Base-by-base conservation (phyloP, 2,329 filamentous ascomycete genomes). In the Dichotomopilus funicola region DNA sequence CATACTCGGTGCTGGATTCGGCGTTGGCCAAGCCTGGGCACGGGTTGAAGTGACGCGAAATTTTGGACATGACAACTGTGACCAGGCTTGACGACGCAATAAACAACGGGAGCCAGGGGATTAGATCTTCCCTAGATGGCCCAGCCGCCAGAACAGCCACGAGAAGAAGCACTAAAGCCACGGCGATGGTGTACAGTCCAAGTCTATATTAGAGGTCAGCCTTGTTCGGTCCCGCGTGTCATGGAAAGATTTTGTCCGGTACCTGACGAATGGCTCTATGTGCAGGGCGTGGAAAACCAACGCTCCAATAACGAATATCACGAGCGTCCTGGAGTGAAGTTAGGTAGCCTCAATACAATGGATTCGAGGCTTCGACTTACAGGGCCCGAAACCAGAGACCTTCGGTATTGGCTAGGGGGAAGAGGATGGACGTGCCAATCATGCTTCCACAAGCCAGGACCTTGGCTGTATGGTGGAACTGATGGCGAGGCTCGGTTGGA, bases 81-180 rank as follows among this genome's bases (percentile, higher is more conserved):
- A 50, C 19, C 11, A 64, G 47, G 53, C 60, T 61, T 7, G 52
- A 43, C 2, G 48, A 48, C 6, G 59, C 59, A 40, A 61, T 51
- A 9, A 61, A 63, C 4, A 64, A 35, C 12, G 62, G 63, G 6
- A 65, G 53, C 62, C 62, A 65, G 1, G 61, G 62, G 9, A 61
- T 54, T n/a, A 65, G 51, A 5, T 63, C 59, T 12, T 34, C 49
- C 33, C 52, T 57, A 12, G 59, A 56, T 5, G 59, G 38, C 3
- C 51, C 57, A 13, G 46, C 46, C n/a, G 54, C 55, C 2, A 64
- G 19, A 12, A 63, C 60, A 37, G 55, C 52, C 6, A 61, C 42
- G 1, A 64, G 10, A 12, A 64, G 54, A 9, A 65, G 35, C 27
- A 58, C n/a, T 10, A 63, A 48, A 6, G 56, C 57, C 13, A 55